Conservation (phyloP, 371 early-diverging fungal species). For the Syncephalis fuscata region DNA sequence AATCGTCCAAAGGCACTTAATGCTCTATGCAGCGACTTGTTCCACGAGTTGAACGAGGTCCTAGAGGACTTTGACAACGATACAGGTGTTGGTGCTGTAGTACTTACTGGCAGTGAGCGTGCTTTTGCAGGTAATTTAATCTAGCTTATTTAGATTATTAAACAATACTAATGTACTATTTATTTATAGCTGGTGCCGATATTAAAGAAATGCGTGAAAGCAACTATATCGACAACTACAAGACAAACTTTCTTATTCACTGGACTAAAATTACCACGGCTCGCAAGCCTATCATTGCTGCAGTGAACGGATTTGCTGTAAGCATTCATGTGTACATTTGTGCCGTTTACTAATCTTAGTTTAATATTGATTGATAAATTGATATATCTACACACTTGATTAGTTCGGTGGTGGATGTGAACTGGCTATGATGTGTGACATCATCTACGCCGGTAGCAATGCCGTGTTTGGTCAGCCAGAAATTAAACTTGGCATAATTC, state of each 20-base stretch:
- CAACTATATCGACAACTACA: constrained; percentile 74
- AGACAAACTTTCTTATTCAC: constrained; percentile 77
- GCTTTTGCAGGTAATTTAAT: constrained; percentile 74
- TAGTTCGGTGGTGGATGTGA: constrained; percentile 97
- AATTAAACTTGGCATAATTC: constrained; percentile 93
- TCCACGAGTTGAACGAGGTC: constrained; percentile 84
- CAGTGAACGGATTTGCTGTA: constrained; percentile 95
- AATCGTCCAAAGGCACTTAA: constrained; percentile 94
- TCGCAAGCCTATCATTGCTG: constrained; percentile 94
- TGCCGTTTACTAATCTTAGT: not conserved
- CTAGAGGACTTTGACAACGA: constrained; percentile 64
- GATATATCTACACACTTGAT: not conserved
- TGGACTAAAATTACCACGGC: constrained; percentile 83
- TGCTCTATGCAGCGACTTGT: constrained; percentile 85
- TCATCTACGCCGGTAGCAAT: constrained; percentile 95
- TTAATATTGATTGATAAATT: not conserved
- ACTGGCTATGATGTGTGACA: constrained; percentile 98
- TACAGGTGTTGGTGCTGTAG: constrained; percentile 70
- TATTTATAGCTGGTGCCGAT: constrained; percentile 81
- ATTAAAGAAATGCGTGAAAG: constrained; percentile 95
- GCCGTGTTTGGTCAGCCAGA: constrained; percentile 97
- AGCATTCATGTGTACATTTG: too few species aligned
- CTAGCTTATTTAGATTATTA: not conserved
- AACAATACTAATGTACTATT: not conserved
- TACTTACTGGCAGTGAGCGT: constrained; percentile 88